phyloP scores from a whole-genome alignment of 176 grass and related monocot genomes.

The Ensete glaucum region DNA sequence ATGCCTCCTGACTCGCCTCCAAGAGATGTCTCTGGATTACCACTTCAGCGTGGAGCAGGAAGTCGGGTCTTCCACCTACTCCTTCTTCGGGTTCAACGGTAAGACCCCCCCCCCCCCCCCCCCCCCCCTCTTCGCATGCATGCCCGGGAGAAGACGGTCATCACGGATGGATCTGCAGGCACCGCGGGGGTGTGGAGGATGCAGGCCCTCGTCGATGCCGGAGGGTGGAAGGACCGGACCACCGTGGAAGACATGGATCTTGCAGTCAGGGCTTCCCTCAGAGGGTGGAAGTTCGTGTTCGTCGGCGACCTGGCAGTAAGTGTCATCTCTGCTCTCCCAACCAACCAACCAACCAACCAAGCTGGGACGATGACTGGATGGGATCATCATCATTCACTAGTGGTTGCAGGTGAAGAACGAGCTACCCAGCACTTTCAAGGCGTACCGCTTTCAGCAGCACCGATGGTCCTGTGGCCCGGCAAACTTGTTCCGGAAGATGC shows the following conservation, averaged over 20 bases:
- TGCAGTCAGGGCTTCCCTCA: slow-evolving; percentile 58
- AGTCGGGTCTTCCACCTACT: slow-evolving; percentile 66
- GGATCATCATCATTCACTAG: no score
- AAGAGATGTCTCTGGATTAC: slow-evolving; percentile 96
- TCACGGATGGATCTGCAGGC: slow-evolving; percentile 8
- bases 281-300: slow-evolving; percentile 75
- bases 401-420: slow-evolving; percentile 41
- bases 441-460: slow-evolving; percentile 76
- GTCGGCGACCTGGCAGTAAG: slow-evolving; percentile 35
- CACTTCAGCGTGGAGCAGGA: slow-evolving; percentile 81
- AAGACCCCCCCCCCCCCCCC: slow-evolving; percentile 2
- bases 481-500: slow-evolving; percentile 69
- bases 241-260: slow-evolving; percentile 97
- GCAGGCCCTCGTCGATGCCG: slow-evolving; percentile 50
- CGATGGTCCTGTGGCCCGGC: slow-evolving; percentile 70
- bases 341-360: no score
- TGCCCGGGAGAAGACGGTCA: neutral
- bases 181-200: slow-evolving; percentile 71
- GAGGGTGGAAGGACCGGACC: slow-evolving; percentile 83
- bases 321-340: neutral
- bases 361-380: no score
- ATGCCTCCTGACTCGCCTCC: slow-evolving; percentile 60
- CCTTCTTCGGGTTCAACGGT: slow-evolving; percentile 83
- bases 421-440: slow-evolving; percentile 60
- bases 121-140: neutral